Conservation (phyloP, 768 basidiomycete genomes). For the Paxillus involutus region DNA sequence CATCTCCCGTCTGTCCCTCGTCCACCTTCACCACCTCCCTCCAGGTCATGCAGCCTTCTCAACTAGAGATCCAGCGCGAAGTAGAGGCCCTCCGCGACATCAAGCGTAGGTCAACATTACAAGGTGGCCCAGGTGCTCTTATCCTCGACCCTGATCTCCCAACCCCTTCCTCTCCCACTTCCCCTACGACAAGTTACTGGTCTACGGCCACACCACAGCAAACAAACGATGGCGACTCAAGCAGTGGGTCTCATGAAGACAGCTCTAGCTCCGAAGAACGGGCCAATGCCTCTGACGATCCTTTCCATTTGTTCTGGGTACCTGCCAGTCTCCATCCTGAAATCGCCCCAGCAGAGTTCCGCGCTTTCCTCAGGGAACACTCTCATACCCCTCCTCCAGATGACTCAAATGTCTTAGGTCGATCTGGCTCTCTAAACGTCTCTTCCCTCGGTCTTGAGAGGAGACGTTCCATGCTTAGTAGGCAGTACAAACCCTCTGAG, state of each 20-base stretch:
- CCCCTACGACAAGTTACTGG: constrained; percentile 57
- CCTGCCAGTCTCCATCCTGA: constrained; percentile 96
- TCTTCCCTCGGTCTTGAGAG: constrained; percentile 59
- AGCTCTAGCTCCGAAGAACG: constrained; percentile 37
- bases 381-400: constrained; percentile 60
- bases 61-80: constrained; percentile 84
- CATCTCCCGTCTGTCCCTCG: constrained; percentile 14
- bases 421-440: constrained; percentile 45
- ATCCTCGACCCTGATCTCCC: constrained; percentile 93
- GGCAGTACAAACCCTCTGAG: constrained; percentile 84
- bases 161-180: constrained; percentile 59
- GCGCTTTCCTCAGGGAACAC: constrained; percentile 93
- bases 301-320: constrained; percentile 96
- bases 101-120: constrained; percentile 75
- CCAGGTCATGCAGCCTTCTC: constrained; percentile 65
- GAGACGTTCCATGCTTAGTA: constrained; percentile 91
- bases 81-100: constrained; percentile 85
- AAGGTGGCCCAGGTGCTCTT: constrained; percentile 74
- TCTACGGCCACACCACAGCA: constrained; percentile 36
- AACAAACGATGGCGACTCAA: constrained; percentile 44
- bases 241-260: constrained; percentile 41
- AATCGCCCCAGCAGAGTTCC: constrained; percentile 95
- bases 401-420: constrained; percentile 37
- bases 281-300: constrained; percentile 58
- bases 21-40: background rate